Conservation (phyloP, 2,329 filamentous ascomycete genomes). For the Immersiporthe knoxdaviesiana region DNA sequence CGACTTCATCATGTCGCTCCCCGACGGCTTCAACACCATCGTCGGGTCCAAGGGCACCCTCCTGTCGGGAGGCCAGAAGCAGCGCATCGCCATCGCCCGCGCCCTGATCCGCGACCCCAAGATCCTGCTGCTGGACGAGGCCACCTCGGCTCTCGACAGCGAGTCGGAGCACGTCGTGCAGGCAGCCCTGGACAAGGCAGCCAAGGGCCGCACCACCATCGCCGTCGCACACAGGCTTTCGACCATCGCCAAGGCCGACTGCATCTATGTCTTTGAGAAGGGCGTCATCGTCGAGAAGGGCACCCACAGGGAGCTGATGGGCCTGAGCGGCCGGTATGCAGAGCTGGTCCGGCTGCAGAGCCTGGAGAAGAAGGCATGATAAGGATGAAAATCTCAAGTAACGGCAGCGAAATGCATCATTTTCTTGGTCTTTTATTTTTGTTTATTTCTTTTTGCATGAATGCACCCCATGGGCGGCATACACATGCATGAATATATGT, state of each 20-base stretch:
- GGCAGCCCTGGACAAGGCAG: conserved; percentile 77
- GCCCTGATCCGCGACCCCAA: conserved; percentile 90
- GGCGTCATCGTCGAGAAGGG: conserved; percentile 85
- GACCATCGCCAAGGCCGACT: conserved; percentile 92
- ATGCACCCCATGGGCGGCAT: too few species aligned
- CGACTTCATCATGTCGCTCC: conserved; percentile 85
- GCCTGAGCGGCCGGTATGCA: conserved; percentile 70
- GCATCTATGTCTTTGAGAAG: conserved; percentile 96
- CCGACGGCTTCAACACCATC: conserved; percentile 82
- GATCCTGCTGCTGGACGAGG: conserved; percentile 77
- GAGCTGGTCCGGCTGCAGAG: conserved; percentile 83
- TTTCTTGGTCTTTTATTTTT: too few species aligned
- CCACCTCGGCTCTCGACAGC: conserved; percentile 75
- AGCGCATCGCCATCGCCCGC: conserved; percentile 90
- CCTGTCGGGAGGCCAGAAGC: conserved; percentile 89
- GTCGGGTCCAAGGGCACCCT: conserved; percentile 87
- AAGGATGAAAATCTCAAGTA: too few species aligned
- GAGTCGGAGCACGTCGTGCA: conserved; percentile 82
- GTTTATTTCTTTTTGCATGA: too few species aligned
- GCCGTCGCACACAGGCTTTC: conserved; percentile 90
- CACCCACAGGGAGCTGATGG: conserved; percentile 74
- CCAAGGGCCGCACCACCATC: conserved; percentile 85
- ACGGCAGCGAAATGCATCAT: too few species aligned
- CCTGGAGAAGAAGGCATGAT: conserved; percentile 57
- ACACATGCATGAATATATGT: too few species aligned